phyloP scores from a whole-genome alignment of 2,329 filamentous ascomycete genomes.

The Verticillium klebahnii region DNA sequence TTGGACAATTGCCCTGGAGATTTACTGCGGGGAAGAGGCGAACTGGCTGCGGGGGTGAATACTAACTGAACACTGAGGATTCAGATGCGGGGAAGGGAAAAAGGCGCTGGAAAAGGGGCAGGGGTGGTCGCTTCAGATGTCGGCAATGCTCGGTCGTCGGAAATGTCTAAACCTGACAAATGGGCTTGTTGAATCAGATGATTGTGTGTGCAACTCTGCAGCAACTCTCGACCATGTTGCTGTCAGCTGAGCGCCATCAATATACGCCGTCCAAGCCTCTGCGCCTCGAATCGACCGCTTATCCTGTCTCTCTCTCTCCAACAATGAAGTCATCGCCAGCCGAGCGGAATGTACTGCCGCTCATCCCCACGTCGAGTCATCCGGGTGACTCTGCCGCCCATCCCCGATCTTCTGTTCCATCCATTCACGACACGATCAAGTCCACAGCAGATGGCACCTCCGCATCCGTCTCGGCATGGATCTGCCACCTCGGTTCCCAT shows the following conservation, averaged over 20 bases:
- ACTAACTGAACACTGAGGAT: too few species aligned
- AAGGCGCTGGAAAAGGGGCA: too few species aligned
- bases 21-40: too few species aligned
- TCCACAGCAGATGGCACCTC: not conserved
- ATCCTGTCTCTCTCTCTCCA: not conserved
- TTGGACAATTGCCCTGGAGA: too few species aligned
- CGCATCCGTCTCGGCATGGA: not conserved
- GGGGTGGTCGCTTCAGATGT: not conserved
- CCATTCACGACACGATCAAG: not conserved
- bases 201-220: not conserved
- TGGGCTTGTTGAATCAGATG: not conserved
- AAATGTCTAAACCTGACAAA: not conserved
- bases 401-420: not conserved
- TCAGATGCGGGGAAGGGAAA: too few species aligned
- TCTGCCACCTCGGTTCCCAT: not conserved
- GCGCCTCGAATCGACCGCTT: not conserved
- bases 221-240: not conserved
- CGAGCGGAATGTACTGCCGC: not conserved
- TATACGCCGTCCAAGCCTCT: not conserved
- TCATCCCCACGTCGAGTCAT: not conserved
- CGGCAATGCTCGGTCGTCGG: not conserved
- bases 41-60: too few species aligned
- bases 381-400: not conserved
- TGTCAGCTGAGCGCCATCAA: not conserved
- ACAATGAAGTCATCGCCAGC: not conserved